These are phyloP conservation scores for Penicillium riverlandense DNA, from an alignment of 495 filamentous ascomycete genomes.

Conservation along the genomic window DNA sequence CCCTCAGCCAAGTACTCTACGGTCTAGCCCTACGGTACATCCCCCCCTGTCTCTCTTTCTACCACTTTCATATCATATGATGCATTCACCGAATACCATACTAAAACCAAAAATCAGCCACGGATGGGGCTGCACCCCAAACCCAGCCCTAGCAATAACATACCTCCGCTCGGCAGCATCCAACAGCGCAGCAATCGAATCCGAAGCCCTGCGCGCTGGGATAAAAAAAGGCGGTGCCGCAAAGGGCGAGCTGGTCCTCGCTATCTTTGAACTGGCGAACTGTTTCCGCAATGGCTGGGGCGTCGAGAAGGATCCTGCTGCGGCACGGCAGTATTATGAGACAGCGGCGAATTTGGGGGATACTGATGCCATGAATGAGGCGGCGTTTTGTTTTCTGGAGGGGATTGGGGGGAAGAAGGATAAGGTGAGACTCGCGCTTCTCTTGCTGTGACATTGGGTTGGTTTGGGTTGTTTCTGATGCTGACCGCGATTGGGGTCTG, in stretches of 20 bases:
- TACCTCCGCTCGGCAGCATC: conserved; percentile 87
- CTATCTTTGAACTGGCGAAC: conserved; percentile 90
- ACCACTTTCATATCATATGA: not conserved
- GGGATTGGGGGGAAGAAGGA: conserved; percentile 95
- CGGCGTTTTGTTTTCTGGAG: conserved; percentile 91
- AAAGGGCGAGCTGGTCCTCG: conserved; percentile 95
- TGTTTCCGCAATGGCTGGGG: conserved; percentile 97
- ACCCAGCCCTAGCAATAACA: conserved; percentile 65
- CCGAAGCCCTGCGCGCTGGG: conserved; percentile 72
- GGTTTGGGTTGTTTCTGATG: not conserved
- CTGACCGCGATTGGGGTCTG: not conserved
- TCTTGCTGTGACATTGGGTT: too few relatives aligned
- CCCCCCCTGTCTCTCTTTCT: not conserved
- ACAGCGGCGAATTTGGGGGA: conserved; percentile 94
- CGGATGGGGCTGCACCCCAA: conserved; percentile 79
- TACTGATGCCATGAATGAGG: conserved; percentile 96
- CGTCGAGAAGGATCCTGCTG: conserved; percentile 76
- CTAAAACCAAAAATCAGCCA: conserved; percentile 43
- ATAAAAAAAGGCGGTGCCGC: conserved; percentile 89
- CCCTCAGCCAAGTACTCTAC: conserved; percentile 91
- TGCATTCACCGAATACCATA: not conserved
- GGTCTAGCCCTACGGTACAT: conserved; percentile 80
- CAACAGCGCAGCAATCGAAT: conserved; percentile 81
- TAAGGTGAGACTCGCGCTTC: conserved; percentile 60
- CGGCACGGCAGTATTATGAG: conserved; percentile 92